Conservation (phyloP, 768 basidiomycete species). For the Tylopilus intermedius region DNA sequence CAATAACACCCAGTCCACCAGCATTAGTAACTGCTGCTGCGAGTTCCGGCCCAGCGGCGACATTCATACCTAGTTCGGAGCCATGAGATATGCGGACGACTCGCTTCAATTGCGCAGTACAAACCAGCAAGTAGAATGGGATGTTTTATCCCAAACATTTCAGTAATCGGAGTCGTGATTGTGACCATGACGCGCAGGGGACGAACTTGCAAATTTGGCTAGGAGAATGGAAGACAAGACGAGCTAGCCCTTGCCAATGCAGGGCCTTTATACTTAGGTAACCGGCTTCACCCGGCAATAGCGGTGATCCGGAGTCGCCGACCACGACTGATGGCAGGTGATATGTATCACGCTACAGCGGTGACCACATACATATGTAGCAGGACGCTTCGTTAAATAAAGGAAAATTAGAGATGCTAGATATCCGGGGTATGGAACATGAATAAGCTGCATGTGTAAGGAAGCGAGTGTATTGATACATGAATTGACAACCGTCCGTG, state of each 20-base stretch:
- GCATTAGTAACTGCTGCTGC: conserved; percentile 94
- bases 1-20: conserved; percentile 89
- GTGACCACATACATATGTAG: background rate
- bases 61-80: conserved; percentile 50
- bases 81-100: conserved; percentile 33
- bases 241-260: too few species aligned
- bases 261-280: too few species aligned
- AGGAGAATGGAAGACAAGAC: too few species aligned
- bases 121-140: conserved; percentile 79
- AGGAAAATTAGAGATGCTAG: conserved; percentile 3
- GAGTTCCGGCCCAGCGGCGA: conserved; percentile 72
- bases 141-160: conserved; percentile 85
- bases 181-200: conserved; percentile 36
- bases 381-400: background rate
- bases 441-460: conserved; percentile 18
- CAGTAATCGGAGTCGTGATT: conserved; percentile 80
- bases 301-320: background rate
- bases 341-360: background rate
- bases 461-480: conserved; percentile 29
- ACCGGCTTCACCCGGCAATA: background rate
- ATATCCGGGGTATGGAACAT: conserved; percentile 27
- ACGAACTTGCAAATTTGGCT: background rate
- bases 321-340: background rate
- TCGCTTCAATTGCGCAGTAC: conserved; percentile 13
- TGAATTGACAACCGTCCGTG: conserved; percentile 28